phyloP scores from a whole-genome alignment of 768 basidiomycete genomes.

The Kwoniella sp. region DNA sequence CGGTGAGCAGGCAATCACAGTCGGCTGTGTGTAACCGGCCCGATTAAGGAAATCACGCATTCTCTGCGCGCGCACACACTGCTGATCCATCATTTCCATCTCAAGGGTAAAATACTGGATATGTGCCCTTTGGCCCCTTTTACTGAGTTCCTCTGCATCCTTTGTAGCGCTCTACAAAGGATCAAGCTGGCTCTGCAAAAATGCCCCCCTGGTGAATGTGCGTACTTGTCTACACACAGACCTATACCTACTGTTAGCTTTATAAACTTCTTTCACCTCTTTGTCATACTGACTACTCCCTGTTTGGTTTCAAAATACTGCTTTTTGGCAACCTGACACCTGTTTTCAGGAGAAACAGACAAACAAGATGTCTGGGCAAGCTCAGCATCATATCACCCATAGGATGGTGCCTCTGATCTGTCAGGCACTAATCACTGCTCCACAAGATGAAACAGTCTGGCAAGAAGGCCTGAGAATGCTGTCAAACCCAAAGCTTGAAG shows the following conservation, averaged over 20 bases:
- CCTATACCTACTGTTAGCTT: too few relatives aligned
- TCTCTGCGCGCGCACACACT: too few relatives aligned
- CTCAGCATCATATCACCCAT: constrained; percentile 41
- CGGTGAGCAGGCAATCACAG: background rate
- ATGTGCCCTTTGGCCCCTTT: too few relatives aligned
- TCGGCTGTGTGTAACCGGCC: constrained; percentile 1
- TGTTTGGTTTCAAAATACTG: too few relatives aligned
- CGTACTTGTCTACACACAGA: too few relatives aligned
- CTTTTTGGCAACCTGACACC: too few relatives aligned
- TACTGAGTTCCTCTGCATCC: background rate
- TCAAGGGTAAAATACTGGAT: too few relatives aligned
- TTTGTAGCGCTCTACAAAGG: constrained; percentile 8
- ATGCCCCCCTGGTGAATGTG: too few relatives aligned
- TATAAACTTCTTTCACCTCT: too few relatives aligned
- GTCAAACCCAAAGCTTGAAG: constrained; percentile 32
- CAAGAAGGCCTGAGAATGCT: constrained; percentile 43
- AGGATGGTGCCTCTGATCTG: constrained; percentile 50
- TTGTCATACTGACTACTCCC: too few relatives aligned
- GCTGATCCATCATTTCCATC: too few relatives aligned
- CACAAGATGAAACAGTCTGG: constrained; percentile 39
- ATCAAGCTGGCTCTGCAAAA: background rate
- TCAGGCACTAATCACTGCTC: constrained; percentile 42
- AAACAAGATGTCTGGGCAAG: constrained; percentile 33
- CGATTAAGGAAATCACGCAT: too few relatives aligned
- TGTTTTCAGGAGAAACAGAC: constrained; percentile 8